Evolutionary conservation across 2,329 filamentous ascomycete species (phyloP).

Genomic region (Fragosphaeria purpurea): DNA sequence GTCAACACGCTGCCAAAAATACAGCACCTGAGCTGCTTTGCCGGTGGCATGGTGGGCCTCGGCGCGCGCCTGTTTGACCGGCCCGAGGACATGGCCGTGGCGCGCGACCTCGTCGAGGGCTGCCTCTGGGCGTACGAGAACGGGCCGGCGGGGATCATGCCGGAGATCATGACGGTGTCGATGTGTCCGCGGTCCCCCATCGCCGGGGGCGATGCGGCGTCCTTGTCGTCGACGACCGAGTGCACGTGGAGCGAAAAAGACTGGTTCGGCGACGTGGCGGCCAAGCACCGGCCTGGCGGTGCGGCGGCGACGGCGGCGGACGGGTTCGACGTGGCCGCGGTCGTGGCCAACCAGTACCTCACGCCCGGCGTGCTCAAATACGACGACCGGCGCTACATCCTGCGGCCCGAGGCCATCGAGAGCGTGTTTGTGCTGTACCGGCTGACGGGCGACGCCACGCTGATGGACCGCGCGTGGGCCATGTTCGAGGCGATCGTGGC

Average conservation of each 20-base stretch:
- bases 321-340: background rate
- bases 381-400: conserved; percentile 31
- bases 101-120: conserved; percentile 38
- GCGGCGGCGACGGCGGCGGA: conserved; percentile 5
- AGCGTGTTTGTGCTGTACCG: conserved; percentile 43
- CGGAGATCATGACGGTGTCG: conserved; percentile 27
- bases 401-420: conserved; percentile 43
- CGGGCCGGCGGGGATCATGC: conserved; percentile 43
- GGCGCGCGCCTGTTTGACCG: conserved; percentile 19
- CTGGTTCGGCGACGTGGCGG: conserved; percentile 17
- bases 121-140: conserved; percentile 45
- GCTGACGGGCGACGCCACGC: conserved; percentile 34
- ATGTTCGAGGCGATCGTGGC: conserved; percentile 36
- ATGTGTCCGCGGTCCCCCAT: conserved; percentile 26
- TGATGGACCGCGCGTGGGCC: conserved; percentile 35
- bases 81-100: conserved; percentile 31
- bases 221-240: conserved; percentile 12
- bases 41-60: conserved; percentile 34
- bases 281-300: background rate
- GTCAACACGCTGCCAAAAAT: conserved; percentile 25
- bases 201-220: conserved; percentile 22
- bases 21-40: conserved; percentile 33
- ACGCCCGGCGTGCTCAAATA: conserved; percentile 43
- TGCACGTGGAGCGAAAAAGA: conserved; percentile 24
- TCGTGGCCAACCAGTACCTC: conserved; percentile 23